Evolutionary conservation across 192 early-diverging fungal species (phyloP).

Genomic region (Mortierella alpina): DNA sequence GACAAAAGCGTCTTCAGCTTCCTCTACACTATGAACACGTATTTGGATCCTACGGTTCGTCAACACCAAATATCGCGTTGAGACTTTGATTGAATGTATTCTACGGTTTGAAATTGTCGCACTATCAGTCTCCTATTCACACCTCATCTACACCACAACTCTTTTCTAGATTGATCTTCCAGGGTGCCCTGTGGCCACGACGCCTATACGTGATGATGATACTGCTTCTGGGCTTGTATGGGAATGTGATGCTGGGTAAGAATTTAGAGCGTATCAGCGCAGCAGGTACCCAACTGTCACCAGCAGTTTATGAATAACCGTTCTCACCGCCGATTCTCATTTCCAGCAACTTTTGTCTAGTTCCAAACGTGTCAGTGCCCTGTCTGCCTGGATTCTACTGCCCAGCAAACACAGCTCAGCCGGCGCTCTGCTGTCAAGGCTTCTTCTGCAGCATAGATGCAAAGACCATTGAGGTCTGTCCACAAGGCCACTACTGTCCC

Average conservation of each 20-base stretch:
- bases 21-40: constrained; percentile 29
- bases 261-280: not conserved
- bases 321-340: not conserved
- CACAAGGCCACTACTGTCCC: constrained; percentile 47
- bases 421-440: constrained; percentile 67
- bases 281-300: not conserved
- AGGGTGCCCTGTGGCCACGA: constrained; percentile 31
- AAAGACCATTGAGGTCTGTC: constrained; percentile 58
- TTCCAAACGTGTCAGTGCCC: constrained; percentile 31
- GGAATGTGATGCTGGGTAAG: constrained; percentile 47
- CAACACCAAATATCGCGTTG: too few species aligned
- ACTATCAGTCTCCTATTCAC: not conserved
- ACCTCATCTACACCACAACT: not conserved
- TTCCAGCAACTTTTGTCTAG: constrained; percentile 35
- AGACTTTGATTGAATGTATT: too few species aligned
- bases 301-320: not conserved
- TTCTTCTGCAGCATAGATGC: constrained; percentile 63
- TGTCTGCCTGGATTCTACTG: constrained; percentile 58
- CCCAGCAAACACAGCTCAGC: constrained; percentile 63
- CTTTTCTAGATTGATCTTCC: constrained; percentile 10
- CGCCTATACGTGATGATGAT: constrained; percentile 6
- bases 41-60: constrained; percentile 29
- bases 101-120: too few species aligned
- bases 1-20: constrained; percentile 40
- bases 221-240: constrained; percentile 32